Evolutionary conservation across 2,329 filamentous ascomycete genomes (phyloP).

Genomic region (Beauveria sp.): DNA sequence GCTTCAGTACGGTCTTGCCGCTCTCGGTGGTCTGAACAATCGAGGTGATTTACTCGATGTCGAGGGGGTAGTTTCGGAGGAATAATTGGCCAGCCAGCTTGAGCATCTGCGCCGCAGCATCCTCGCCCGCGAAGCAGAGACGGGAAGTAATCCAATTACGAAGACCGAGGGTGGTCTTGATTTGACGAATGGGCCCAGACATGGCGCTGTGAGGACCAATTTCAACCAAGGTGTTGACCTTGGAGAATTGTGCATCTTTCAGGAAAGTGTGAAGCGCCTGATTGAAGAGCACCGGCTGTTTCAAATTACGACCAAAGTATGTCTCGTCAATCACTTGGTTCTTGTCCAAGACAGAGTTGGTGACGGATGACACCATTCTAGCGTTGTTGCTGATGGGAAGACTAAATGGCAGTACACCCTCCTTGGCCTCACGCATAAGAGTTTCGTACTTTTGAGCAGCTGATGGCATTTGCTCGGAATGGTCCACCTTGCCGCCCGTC

Average conservation of each 20-base stretch:
- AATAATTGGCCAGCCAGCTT: background rate
- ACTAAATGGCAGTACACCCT: too few relatives aligned
- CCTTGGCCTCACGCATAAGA: too few relatives aligned
- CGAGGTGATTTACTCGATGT: background rate
- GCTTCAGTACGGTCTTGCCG: background rate
- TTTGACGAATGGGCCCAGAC: background rate
- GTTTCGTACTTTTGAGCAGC: too few relatives aligned
- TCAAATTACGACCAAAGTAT: background rate
- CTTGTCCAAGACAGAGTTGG: too few relatives aligned
- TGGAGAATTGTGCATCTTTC: background rate
- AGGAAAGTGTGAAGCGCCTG: background rate
- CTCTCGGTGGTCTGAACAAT: background rate
- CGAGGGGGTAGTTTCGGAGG: background rate
- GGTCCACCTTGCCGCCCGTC: too few relatives aligned
- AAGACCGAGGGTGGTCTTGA: background rate
- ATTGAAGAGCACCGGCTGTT: background rate
- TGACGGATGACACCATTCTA: too few relatives aligned
- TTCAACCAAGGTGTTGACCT: background rate
- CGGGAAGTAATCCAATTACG: background rate
- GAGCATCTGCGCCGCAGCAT: background rate
- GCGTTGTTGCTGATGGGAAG: too few relatives aligned
- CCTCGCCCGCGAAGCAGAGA: background rate
- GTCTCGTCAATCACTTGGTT: background rate
- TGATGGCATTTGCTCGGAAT: too few relatives aligned
- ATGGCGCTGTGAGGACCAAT: background rate